phyloP scores from a whole-genome alignment of 2,329 filamentous ascomycete species.

The Zasmidium cellare region DNA sequence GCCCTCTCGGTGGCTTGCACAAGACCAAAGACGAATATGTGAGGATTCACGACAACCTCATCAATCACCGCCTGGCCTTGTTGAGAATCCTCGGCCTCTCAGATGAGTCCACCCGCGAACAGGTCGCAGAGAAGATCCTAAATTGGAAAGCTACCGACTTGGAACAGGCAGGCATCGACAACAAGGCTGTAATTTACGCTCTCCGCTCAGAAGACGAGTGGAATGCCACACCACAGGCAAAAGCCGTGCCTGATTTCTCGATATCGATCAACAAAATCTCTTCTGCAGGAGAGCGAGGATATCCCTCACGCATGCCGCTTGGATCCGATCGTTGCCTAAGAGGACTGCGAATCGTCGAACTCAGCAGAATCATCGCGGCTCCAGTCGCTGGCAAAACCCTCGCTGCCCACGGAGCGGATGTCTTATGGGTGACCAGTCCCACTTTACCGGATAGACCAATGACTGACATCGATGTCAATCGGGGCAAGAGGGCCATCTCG shows the following conservation, averaged over 20 bases:
- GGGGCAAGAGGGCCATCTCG: constrained; percentile 33
- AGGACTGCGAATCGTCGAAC: constrained; percentile 38
- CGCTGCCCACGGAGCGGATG: constrained; percentile 33
- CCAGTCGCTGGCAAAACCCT: constrained; percentile 31
- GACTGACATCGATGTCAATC: constrained; percentile 28
- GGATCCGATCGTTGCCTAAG: constrained; percentile 29
- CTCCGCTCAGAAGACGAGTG: constrained; percentile 53
- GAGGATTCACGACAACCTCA: constrained; percentile 57
- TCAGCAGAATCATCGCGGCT: constrained; percentile 32
- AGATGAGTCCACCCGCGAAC: constrained; percentile 35
- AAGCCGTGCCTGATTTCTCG: constrained; percentile 47
- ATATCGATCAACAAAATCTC: constrained; percentile 45
- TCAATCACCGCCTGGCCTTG: constrained; percentile 50
- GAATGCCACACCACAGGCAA: constrained; percentile 52
- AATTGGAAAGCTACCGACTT: constrained; percentile 50
- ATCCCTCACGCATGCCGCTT: constrained; percentile 30
- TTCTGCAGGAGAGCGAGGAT: constrained; percentile 14
- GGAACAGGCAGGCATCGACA: constrained; percentile 45
- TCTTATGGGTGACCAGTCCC: constrained; percentile 32
- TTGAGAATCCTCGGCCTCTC: constrained; percentile 47
- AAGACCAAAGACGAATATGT: constrained; percentile 54
- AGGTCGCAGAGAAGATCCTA: constrained; percentile 41
- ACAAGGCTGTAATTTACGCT: constrained; percentile 50
- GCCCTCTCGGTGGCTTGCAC: constrained; percentile 54
- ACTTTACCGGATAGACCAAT: constrained; percentile 26